Percentiles rank a stretch among this genome's conserved stretches.
Evolutionary conservation across 2,329 filamentous ascomycete genomes (phyloP).

Genomic region (Colletotrichum sp.): DNA sequence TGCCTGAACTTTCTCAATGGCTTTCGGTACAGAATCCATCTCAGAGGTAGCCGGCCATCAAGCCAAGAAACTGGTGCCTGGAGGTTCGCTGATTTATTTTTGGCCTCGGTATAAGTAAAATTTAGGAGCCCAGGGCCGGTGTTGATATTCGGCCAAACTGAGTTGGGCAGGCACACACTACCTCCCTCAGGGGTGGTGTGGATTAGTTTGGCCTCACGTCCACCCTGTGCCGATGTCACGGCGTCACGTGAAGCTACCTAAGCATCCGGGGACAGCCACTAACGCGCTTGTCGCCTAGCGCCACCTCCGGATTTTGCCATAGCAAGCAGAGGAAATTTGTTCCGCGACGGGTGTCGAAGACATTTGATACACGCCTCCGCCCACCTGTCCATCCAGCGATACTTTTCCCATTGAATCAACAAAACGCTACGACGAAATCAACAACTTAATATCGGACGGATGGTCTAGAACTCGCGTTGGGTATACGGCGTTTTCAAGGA

Average conservation of each 20-base stretch:
- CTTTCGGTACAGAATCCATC: constrained; percentile 36
- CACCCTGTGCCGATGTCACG: not conserved
- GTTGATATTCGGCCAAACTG: not conserved
- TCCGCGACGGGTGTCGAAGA: constrained; percentile 6
- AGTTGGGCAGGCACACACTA: not conserved
- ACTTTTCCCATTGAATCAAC: not conserved
- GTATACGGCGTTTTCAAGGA: constrained; percentile 11
- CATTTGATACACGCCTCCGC: constrained; percentile 5
- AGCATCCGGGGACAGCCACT: not conserved
- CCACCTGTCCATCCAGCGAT: not conserved
- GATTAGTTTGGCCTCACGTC: not conserved
- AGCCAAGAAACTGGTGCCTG: not conserved
- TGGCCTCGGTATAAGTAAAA: not conserved
- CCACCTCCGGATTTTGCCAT: not conserved
- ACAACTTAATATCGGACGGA: not conserved
- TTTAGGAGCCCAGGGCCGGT: not conserved
- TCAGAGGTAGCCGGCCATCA: not conserved
- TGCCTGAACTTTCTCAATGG: constrained; percentile 42
- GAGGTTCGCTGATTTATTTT: not conserved
- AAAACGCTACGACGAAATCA: not conserved
- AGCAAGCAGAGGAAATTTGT: constrained; percentile 17
- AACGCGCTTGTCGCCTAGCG: constrained; percentile 8
- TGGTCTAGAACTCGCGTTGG: not conserved
- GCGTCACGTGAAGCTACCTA: not conserved
- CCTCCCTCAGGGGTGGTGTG: not conserved